These are phyloP conservation scores for Sphenostylis stenocarpa DNA, from an alignment of 306 rosid species.

Conservation along the genomic window DNA sequence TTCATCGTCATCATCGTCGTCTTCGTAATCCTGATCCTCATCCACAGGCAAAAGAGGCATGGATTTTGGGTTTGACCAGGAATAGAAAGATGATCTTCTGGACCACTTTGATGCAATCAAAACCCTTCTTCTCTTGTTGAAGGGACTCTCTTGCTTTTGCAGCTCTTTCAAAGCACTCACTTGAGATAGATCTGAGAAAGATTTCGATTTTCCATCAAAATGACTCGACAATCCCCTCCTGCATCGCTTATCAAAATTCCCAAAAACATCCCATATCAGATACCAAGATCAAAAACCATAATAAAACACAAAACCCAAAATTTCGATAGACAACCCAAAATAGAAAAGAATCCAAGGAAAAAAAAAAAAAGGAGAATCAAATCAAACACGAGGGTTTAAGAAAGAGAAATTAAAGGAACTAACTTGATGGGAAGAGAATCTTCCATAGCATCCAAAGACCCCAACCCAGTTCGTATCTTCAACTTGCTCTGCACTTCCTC, in stretches of 20 bases:
- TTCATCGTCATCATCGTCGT: constrained; percentile 47
- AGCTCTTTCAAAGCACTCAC: constrained; percentile 55
- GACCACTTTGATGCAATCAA: constrained; percentile 71
- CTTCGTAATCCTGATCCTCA: constrained; percentile 55
- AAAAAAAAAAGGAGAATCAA: neutral
- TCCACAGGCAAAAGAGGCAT: constrained; percentile 78
- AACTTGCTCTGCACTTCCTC: constrained; percentile 65
- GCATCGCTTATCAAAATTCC: constrained; percentile 21
- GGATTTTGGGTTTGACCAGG: constrained; percentile 75
- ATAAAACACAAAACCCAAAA: neutral
- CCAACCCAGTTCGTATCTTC: constrained; percentile 42
- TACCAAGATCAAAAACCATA: neutral
- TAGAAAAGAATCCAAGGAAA: neutral
- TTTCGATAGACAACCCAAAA: neutral
- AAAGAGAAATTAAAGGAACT: constrained; percentile 16
- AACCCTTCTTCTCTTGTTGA: constrained; percentile 81
- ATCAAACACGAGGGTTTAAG: neutral
- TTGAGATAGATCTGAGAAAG: constrained; percentile 69
- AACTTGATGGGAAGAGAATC: constrained; percentile 95
- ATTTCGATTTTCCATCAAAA: constrained; percentile 87
- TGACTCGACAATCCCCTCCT: constrained; percentile 89
- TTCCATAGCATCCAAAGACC: constrained; percentile 59
- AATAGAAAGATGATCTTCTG: constrained; percentile 64
- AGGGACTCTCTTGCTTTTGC: constrained; percentile 71
- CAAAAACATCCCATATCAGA: neutral